Conservation (phyloP, 78 protist species). For the Speleostelium caveatum region DNA sequence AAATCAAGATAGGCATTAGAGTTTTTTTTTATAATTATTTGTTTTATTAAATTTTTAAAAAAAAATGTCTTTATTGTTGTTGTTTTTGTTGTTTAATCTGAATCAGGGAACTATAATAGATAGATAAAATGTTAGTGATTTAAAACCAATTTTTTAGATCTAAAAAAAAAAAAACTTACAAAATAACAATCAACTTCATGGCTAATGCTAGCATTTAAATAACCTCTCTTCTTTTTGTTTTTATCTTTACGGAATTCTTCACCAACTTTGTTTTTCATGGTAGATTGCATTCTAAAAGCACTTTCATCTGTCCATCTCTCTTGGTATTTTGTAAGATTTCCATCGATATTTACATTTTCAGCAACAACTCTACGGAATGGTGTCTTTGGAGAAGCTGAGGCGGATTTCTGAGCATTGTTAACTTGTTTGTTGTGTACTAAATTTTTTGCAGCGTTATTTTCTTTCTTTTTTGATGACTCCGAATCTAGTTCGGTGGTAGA, state of each 20-base stretch:
- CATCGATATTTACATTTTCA: slow-evolving; percentile 1
- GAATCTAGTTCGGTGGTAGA: not conserved
- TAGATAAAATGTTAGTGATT: not conserved
- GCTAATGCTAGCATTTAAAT: not conserved
- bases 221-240: slow-evolving; percentile 46
- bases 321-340: not conserved
- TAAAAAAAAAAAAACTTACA: not conserved
- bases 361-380: slow-evolving; percentile 34
- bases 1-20: too few species aligned
- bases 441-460: not conserved
- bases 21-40: too few species aligned
- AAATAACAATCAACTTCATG: not conserved
- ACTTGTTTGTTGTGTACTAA: too few species aligned
- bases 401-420: too few species aligned
- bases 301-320: not conserved
- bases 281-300: not conserved
- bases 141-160: not conserved
- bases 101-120: not conserved
- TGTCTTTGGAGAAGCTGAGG: too few species aligned
- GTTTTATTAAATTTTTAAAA: too few species aligned
- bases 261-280: slow-evolving; percentile 6
- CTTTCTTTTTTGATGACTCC: not conserved
- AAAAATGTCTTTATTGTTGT: too few species aligned
- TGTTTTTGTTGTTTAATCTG: not conserved
- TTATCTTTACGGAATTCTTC: slow-evolving; percentile 42